Evolutionary conservation across 129 eudicot genomes (phyloP).

Genomic region (Saposhnikovia divaricata): DNA sequence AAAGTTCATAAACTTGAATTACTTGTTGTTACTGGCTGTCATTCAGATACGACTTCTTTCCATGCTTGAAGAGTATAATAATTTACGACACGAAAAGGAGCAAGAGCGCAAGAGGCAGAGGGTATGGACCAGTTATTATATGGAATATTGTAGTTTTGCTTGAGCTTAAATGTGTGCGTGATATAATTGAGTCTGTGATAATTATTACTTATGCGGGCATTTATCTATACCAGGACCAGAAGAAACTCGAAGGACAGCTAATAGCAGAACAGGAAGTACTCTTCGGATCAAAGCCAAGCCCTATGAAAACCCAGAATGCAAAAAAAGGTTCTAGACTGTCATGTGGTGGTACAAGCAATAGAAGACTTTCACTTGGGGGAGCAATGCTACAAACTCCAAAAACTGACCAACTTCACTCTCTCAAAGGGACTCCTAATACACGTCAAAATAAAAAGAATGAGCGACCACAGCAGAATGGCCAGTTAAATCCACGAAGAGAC

Average conservation of each 20-base stretch:
- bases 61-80: constrained; percentile 78
- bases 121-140: constrained; percentile 34
- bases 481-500: constrained; percentile 27
- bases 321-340: constrained; percentile 73
- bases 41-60: constrained; percentile 73
- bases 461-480: constrained; percentile 22
- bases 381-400: constrained; percentile 64
- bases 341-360: constrained; percentile 60
- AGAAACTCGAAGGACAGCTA: constrained; percentile 88
- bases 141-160: background rate
- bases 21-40: constrained; percentile 5
- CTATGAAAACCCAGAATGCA: constrained; percentile 61
- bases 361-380: constrained; percentile 80
- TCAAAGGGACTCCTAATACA: constrained; percentile 65
- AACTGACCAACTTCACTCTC: constrained; percentile 36
- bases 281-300: constrained; percentile 97
- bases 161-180: background rate
- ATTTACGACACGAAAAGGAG: constrained; percentile 69
- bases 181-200: background rate
- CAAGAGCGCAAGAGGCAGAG: constrained; percentile 74
- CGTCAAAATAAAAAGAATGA: constrained; percentile 57
- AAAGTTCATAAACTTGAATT: background rate
- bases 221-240: constrained; percentile 62
- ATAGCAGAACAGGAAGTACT: constrained; percentile 83
- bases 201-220: background rate